Percentiles rank a stretch among this genome's conserved stretches.
Conservation (phyloP, 805 yeast genomes). For the Scheffersomyces spartinae region DNA sequence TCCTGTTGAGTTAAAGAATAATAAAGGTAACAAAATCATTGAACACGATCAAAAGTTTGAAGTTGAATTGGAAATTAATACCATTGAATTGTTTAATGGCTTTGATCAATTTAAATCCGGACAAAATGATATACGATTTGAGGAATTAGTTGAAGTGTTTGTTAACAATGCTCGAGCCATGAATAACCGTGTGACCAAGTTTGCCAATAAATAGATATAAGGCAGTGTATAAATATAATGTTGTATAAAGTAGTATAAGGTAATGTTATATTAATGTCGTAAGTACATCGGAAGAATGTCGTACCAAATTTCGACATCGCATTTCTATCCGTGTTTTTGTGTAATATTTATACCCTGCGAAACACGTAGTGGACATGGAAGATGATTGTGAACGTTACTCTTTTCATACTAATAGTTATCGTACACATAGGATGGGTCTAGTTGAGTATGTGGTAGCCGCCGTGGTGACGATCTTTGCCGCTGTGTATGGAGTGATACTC, state of each 20-base stretch:
- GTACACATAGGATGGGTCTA: conserved; percentile 1
- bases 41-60: conserved; percentile 26
- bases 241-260: background rate
- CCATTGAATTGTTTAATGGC: conserved; percentile 26
- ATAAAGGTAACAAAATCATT: conserved; percentile 22
- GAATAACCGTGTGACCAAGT: conserved; percentile 30
- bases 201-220: conserved; percentile 12
- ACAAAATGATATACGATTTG: conserved; percentile 25
- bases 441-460: conserved; percentile 1
- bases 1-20: conserved; percentile 26
- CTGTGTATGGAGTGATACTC: conserved; percentile 29
- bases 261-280: background rate
- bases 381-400: too few species aligned
- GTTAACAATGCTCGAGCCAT: conserved; percentile 32
- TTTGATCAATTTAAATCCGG: conserved; percentile 30
- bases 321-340: too few species aligned
- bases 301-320: too few species aligned
- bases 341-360: too few species aligned
- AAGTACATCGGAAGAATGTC: too few species aligned
- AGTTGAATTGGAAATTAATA: conserved; percentile 30
- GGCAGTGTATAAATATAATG: background rate
- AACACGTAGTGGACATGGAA: too few species aligned
- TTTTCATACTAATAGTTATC: too few species aligned
- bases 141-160: conserved; percentile 34
- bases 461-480: conserved; percentile 6